Evolutionary conservation across 257 asterid genomes (phyloP).

Genomic region (Mitragyna speciosa): DNA sequence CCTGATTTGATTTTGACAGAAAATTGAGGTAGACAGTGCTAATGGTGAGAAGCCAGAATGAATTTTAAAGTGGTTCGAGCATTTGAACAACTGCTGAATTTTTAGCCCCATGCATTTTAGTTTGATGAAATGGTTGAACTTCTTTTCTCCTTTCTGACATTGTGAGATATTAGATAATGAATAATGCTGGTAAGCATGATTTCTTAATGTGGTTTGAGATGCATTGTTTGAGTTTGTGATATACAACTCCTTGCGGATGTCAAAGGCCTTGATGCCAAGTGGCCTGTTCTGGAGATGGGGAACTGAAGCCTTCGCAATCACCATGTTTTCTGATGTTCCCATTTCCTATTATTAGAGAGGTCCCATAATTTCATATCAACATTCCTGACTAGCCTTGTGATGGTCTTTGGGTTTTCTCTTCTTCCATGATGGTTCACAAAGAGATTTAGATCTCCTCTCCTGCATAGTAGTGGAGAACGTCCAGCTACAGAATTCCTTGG

Average conservation of each 20-base stretch:
- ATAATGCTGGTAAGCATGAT: background rate
- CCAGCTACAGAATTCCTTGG: background rate
- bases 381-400: background rate
- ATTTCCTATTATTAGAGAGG: background rate
- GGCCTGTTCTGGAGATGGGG: background rate
- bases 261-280: background rate
- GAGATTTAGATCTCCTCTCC: background rate
- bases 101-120: background rate
- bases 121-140: background rate
- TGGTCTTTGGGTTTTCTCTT: background rate
- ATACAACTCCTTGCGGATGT: background rate
- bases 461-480: background rate
- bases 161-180: background rate
- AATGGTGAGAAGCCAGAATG: constrained; percentile 8
- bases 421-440: background rate
- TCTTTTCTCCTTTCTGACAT: background rate
- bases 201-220: background rate
- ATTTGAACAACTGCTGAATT: background rate
- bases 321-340: background rate
- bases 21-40: constrained; percentile 5
- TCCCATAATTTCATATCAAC: background rate
- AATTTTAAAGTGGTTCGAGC: background rate
- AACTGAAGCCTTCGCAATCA: background rate
- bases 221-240: background rate
- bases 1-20: background rate